Percentiles rank a stretch among this genome's conserved stretches.
Conservation (phyloP, 306 rosid genomes). For the Prunus salicina region DNA sequence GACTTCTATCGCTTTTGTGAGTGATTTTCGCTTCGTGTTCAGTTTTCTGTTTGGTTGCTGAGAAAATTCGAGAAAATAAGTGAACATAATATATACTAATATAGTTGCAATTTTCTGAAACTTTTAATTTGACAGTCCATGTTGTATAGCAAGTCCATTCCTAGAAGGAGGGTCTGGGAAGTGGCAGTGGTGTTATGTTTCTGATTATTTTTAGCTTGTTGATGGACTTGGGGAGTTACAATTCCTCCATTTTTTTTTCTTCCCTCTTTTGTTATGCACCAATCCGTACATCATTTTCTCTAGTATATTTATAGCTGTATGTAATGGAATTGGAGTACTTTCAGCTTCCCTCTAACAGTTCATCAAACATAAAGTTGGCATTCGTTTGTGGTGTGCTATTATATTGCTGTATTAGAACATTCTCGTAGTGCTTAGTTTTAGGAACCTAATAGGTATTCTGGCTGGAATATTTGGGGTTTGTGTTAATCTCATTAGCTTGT, state of each 20-base stretch:
- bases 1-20: not conserved
- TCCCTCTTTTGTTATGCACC: not conserved
- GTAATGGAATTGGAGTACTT: not conserved
- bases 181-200: not conserved
- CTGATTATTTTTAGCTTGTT: not conserved
- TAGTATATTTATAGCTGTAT: not conserved
- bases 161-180: not conserved
- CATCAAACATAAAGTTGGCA: not conserved
- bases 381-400: not conserved
- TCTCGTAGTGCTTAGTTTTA: not conserved
- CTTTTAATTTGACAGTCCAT: not conserved
- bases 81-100: not conserved
- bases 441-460: not conserved
- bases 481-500: not conserved
- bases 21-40: not conserved
- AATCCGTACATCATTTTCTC: not conserved
- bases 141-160: not conserved
- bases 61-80: conserved; percentile 3
- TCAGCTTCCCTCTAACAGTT: not conserved
- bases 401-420: not conserved
- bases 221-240: not conserved
- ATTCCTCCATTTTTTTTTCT: too few relatives aligned
- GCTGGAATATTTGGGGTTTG: not conserved
- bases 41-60: conserved; percentile 3
- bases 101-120: not conserved